Base-by-base conservation (phyloP, 2,329 filamentous ascomycete genomes). In the Waltergamsia citrina region DNA sequence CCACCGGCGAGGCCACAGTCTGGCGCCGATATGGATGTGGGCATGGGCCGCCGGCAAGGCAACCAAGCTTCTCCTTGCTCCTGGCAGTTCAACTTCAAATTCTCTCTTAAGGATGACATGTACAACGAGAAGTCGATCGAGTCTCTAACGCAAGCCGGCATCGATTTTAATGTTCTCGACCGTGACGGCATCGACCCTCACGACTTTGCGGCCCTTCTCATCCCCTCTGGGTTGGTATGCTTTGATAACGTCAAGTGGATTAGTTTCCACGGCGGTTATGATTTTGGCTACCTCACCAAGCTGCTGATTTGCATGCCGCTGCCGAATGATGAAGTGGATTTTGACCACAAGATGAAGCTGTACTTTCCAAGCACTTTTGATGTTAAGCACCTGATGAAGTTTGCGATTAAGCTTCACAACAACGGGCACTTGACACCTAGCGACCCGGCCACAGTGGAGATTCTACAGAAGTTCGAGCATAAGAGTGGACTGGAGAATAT, bases 81-180 rank as follows among this genome's bases (percentile, higher is more conserved):
- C 14, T 98, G 92, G 92, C 90, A 95, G 47, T 98, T 98, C 71
- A 96, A 98, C 67, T 98, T 98, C 62, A 82, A 88, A 48, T 98
- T 96, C 59, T 92, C 86, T 2, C 70, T 95, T 8, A 84, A 92
- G 45, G 78, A 90, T 25, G 92, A 98, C 60, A 98, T 98, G 92
- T 96, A 93, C 62, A 92, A 93, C 42, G 83, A 94, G 53, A 83
- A 87, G 38, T 95, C 87, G 12, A 95, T 95, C 45, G 83, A 92
- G 43, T 86, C 94, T 47, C 72, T 96, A 15, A 81, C 86, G 46
- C 81, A 85, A 49, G 85, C 86, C 3, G 92, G 92, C n/a, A 88
- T 95, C 41, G 86, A 96, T 56, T 95, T 98, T 44, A 69, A 74
- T 35, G 73, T 80, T 40, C 79, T 94, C 42, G 81, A 90, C 36